Base-by-base conservation (phyloP, 768 basidiomycete genomes). In the Pisolithus tinctorius region DNA sequence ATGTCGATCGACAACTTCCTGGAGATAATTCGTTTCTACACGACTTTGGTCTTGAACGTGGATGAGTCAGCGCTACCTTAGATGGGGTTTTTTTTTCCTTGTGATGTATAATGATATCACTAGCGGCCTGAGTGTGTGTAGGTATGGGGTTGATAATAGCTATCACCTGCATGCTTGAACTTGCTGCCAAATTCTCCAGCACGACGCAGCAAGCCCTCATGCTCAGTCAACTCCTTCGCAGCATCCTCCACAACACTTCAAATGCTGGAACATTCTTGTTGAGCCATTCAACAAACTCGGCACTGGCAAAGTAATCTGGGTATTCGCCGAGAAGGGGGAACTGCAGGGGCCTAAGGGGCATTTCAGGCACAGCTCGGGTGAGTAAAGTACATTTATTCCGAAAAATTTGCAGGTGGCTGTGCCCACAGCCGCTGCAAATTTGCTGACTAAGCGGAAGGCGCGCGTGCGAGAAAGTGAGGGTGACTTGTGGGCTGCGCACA, bases 271-370 rank as follows among this genome's bases (percentile, higher is more conserved):
- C 83, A 55, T 88, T 84, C 51, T 77, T 79, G 51, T 82, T 81
- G 50, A 96, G 67, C 92, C 92, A 96, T 4, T 78, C 75, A 8
- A 86, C 87, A 56, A 96, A 85, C 56, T 95, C 93, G 40, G 92
- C 91, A 27, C 93, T 93, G 14, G 82, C 83, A 68, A 95, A 94
- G 52, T 86, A 85, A 51, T 90, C 86, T 27, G 83, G 75, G 56
- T 93, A 93, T 71, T 92, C 88, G 43, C 90, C 90, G 10, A 93
- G 62, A 13, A 93, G 69, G 1, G 91, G 84, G 70, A 92, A 81
- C 36, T 84, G 82, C 29, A 93, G 75, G 6, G 86, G 69, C 31
- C 83, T 78, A 29, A 91, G 71, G 16, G 79, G 80, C n/a, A 93
- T 70, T 58, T 90, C 85, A 1, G 72, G 69, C 34, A 83, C 82